phyloP scores from a whole-genome alignment of 345 rosid species.

The Brassica nigra region DNA sequence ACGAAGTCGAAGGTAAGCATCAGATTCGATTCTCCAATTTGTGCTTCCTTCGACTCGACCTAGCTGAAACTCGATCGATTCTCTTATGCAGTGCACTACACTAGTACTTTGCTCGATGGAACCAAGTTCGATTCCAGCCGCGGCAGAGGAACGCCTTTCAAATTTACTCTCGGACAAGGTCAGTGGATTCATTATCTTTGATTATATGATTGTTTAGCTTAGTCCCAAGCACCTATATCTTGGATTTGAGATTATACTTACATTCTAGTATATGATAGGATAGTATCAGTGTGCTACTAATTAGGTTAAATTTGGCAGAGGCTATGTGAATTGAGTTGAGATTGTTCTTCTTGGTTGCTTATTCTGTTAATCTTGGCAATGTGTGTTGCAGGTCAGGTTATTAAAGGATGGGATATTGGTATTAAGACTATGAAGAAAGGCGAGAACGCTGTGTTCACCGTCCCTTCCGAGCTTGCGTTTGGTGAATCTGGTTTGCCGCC shows the following conservation, averaged over 20 bases:
- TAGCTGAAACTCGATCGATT: conserved; percentile 11
- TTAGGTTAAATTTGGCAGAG: not conserved
- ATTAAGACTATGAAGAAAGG: conserved; percentile 33
- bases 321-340: not conserved
- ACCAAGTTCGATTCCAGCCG: conserved; percentile 92
- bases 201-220: not conserved
- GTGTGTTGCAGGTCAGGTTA: conserved; percentile 70
- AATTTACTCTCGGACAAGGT: conserved; percentile 97
- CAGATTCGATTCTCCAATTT: not conserved
- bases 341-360: not conserved
- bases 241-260: not conserved
- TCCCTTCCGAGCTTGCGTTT: conserved; percentile 81
- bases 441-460: conserved; percentile 87
- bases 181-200: not conserved
- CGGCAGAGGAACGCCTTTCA: conserved; percentile 81
- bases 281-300: too few relatives aligned
- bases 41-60: not conserved
- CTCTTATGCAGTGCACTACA: conserved; percentile 53
- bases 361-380: not conserved
- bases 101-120: conserved; percentile 90
- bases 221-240: not conserved
- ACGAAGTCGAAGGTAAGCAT: conserved; percentile 76
- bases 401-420: conserved; percentile 97
- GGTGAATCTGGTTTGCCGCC: conserved; percentile 88
- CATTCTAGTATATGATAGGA: not conserved